phyloP scores from a whole-genome alignment of 2,329 filamentous ascomycete species.

The Ascochyta lentis region DNA sequence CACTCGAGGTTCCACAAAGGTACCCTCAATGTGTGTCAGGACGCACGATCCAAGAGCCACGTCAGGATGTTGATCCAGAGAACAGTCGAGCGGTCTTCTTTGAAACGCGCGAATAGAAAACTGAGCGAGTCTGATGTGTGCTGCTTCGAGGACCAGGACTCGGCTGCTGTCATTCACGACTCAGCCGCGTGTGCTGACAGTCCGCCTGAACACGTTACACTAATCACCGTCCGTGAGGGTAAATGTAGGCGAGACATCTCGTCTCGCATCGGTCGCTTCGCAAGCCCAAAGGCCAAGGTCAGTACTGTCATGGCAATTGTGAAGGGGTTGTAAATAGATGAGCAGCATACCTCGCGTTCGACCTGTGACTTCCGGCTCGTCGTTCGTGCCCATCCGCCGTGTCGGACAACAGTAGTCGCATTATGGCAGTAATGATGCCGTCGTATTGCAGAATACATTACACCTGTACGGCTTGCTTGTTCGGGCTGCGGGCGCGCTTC shows the following conservation, averaged over 20 bases:
- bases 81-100: constrained; percentile 9
- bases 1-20: constrained; percentile 11
- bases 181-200: constrained; percentile 36
- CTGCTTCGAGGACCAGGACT: constrained; percentile 10
- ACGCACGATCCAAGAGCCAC: constrained; percentile 23
- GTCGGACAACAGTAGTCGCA: constrained; percentile 15
- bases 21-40: constrained; percentile 14
- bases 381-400: constrained; percentile 8
- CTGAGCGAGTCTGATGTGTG: constrained; percentile 8
- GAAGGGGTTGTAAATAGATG: neutral
- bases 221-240: constrained; percentile 23
- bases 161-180: constrained; percentile 26
- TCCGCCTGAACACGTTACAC: constrained; percentile 17
- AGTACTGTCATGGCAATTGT: constrained; percentile 6
- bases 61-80: constrained; percentile 19
- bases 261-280: constrained; percentile 24
- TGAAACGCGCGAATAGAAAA: constrained; percentile 19
- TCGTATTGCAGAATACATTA: constrained; percentile 39
- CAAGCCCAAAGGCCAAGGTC: constrained; percentile 6
- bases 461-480: constrained; percentile 23
- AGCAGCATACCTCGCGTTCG: neutral
- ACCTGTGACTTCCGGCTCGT: neutral
- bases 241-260: constrained; percentile 15
- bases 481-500: constrained; percentile 22
- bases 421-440: constrained; percentile 24